phyloP scores from a whole-genome alignment of 352 stramenopile genomes.

The Phytopythium cucurbitacearum region DNA sequence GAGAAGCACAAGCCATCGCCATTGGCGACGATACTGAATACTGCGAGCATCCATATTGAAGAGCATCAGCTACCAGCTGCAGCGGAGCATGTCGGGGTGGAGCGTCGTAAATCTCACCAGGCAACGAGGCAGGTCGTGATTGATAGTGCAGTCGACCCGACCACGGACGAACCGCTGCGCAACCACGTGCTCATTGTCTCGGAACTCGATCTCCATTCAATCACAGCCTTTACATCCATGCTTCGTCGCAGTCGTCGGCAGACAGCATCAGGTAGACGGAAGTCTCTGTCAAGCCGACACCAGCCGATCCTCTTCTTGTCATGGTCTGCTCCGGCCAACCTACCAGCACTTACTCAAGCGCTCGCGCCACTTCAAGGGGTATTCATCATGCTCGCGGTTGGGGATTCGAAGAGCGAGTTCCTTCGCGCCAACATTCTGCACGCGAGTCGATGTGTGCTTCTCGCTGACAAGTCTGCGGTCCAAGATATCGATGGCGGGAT shows the following conservation, averaged over 20 bases:
- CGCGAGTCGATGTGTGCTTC: conserved; percentile 48
- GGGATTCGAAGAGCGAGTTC: conserved; percentile 50
- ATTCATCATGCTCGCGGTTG: conserved; percentile 49
- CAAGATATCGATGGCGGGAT: conserved; percentile 50
- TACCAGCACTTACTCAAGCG: conserved; percentile 11
- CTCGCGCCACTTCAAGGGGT: conserved; percentile 44
- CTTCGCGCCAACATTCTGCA: conserved; percentile 53
- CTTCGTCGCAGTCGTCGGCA: conserved; percentile 26
- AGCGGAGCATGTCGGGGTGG: no score
- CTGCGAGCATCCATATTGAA: no score
- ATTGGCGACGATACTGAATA: no score
- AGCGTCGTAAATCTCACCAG: neutral
- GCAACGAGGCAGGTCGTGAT: conserved; percentile 26
- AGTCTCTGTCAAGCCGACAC: conserved; percentile 25
- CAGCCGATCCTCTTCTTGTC: conserved; percentile 60
- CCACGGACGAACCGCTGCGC: conserved; percentile 16
- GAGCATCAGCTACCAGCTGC: no score
- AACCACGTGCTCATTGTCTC: conserved; percentile 66
- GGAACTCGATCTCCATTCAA: conserved; percentile 35
- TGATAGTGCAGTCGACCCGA: conserved; percentile 23
- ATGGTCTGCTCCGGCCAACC: conserved; percentile 32
- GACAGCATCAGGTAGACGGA: no score
- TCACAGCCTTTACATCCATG: conserved; percentile 46
- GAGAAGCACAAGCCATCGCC: no score
- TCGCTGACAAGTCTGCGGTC: conserved; percentile 53